Evolutionary conservation across 306 rosid genomes (phyloP).

Genomic region (Fragaria iinumae): DNA sequence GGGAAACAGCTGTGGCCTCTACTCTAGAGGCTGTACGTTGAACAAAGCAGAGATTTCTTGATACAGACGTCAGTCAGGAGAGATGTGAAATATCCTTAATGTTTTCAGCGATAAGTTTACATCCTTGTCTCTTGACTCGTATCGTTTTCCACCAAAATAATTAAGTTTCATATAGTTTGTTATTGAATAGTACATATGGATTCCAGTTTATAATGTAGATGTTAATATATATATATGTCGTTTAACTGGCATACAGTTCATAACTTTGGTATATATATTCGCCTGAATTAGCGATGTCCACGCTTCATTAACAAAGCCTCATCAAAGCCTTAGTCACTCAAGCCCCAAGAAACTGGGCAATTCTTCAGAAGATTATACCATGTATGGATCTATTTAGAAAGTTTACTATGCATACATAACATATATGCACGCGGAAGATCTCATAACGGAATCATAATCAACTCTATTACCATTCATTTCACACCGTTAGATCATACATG

Average conservation of each 20-base stretch:
- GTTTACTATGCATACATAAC: too few species aligned
- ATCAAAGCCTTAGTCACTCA: too few species aligned
- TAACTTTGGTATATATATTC: too few species aligned
- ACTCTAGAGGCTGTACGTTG: neutral
- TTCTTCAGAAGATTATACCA: too few species aligned
- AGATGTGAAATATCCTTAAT: constrained; percentile 22
- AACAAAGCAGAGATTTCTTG: constrained; percentile 34
- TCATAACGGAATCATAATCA: too few species aligned
- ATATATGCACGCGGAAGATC: too few species aligned
- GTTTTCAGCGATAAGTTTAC: constrained; percentile 1
- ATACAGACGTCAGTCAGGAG: constrained; percentile 12
- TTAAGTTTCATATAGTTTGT: neutral
- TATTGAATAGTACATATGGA: neutral
- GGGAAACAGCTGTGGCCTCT: constrained; percentile 37
- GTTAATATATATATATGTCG: neutral
- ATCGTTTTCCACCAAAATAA: neutral
- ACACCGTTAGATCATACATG: too few species aligned
- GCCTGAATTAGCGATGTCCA: too few species aligned
- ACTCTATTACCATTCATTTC: too few species aligned
- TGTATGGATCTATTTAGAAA: too few species aligned
- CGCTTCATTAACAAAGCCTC: too few species aligned
- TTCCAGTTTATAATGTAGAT: neutral
- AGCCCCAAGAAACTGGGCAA: too few species aligned
- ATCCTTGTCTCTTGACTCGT: constrained; percentile 22
- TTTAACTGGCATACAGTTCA: neutral